phyloP scores from a whole-genome alignment of 2,329 filamentous ascomycete genomes.

The Xylaria digitata region DNA sequence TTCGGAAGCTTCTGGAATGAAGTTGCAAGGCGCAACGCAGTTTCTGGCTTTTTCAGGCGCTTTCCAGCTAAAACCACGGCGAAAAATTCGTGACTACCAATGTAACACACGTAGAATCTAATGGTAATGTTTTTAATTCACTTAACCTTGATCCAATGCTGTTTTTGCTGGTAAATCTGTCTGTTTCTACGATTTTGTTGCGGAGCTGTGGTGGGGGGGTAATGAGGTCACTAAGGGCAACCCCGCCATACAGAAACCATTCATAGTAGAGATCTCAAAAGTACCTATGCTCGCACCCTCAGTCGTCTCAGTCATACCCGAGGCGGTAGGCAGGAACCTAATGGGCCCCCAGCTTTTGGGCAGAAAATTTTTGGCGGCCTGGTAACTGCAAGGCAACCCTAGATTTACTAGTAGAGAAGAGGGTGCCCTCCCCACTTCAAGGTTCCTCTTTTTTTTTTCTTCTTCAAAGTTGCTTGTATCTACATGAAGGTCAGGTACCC shows the following conservation, averaged over 20 bases:
- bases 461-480: background rate
- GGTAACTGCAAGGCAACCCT: slow-evolving; percentile 35
- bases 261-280: slow-evolving; percentile 10
- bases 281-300: background rate
- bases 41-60: slow-evolving; percentile 30
- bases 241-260: slow-evolving; percentile 30
- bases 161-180: background rate
- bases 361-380: slow-evolving; percentile 37
- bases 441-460: background rate
- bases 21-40: slow-evolving; percentile 13
- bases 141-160: background rate
- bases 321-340: slow-evolving; percentile 24
- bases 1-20: slow-evolving; percentile 41
- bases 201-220: slow-evolving; percentile 33
- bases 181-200: slow-evolving; percentile 26
- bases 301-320: background rate
- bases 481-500: background rate
- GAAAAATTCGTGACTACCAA: slow-evolving; percentile 10
- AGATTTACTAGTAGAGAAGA: background rate
- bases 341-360: slow-evolving; percentile 32
- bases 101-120: background rate
- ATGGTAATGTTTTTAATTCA: background rate
- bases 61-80: slow-evolving; percentile 9
- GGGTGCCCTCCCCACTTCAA: background rate
- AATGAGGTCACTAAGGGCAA: slow-evolving; percentile 36